A percentile compares a stretch with the other conserved stretches of the same genome.
Conservation (phyloP, 176 grass and related monocot species). For the Musa schizocarpa region DNA sequence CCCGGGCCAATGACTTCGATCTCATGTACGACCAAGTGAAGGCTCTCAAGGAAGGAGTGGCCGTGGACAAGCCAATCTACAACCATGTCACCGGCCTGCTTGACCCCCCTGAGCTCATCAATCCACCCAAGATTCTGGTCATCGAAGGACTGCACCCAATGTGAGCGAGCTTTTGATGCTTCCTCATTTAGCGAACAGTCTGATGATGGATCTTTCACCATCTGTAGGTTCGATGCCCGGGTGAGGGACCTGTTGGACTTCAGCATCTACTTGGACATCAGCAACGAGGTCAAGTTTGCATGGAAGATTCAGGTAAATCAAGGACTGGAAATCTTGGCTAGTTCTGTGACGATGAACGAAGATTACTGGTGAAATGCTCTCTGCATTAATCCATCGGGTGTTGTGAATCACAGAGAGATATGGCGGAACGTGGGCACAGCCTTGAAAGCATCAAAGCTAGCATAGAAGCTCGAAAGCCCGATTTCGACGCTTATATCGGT, state of each 20-base stretch:
- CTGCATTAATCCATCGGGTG: background rate
- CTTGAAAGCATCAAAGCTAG: background rate
- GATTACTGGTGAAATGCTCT: too few relatives aligned
- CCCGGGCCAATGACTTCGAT: constrained; percentile 72
- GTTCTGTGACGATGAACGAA: too few relatives aligned
- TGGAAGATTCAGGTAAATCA: too few relatives aligned
- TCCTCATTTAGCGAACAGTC: too few relatives aligned
- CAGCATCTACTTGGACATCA: too few relatives aligned
- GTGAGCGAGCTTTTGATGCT: constrained; percentile 28
- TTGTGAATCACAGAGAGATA: constrained; percentile 55
- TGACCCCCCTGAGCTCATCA: constrained; percentile 76
- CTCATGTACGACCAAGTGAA: constrained; percentile 36
- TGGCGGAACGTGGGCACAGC: constrained; percentile 92
- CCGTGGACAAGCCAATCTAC: constrained; percentile 19
- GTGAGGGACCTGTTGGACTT: constrained; percentile 72
- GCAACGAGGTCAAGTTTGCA: too few relatives aligned
- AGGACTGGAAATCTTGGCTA: too few relatives aligned
- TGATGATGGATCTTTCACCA: background rate
- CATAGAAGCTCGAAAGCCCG: constrained; percentile 34
- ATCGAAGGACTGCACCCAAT: constrained; percentile 91
- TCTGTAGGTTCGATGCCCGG: constrained; percentile 59
- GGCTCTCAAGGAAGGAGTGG: constrained; percentile 65
- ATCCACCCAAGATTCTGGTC: constrained; percentile 82
- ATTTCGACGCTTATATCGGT: constrained; percentile 87
- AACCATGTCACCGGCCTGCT: constrained; percentile 77